Evolutionary conservation across 164 flowering plant species (phyloP).

Genomic region (Aristolochia contorta): DNA sequence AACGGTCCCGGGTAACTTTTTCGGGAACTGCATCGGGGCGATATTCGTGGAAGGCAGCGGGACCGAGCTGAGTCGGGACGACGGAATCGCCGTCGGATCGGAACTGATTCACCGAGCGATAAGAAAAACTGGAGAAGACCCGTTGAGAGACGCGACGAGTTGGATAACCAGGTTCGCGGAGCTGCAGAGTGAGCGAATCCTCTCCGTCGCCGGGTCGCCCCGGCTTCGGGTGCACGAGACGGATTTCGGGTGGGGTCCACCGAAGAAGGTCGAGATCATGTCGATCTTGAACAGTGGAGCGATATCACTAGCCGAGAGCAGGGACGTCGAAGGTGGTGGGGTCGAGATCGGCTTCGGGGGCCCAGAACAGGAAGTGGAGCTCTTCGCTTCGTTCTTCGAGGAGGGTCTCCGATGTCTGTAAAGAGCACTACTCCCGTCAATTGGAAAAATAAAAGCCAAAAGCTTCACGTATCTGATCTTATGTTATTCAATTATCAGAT

Average conservation of each 20-base stretch:
- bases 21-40: constrained; percentile 38
- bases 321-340: constrained; percentile 11
- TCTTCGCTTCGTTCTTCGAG: not conserved
- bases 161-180: not conserved
- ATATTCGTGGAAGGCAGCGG: not conserved
- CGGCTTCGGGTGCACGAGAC: constrained; percentile 5
- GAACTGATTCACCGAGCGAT: constrained; percentile 17
- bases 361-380: constrained; percentile 3
- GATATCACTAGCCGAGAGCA: constrained; percentile 7
- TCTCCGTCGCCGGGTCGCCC: constrained; percentile 10
- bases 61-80: constrained; percentile 10
- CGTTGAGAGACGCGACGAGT: not conserved
- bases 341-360: constrained; percentile 5
- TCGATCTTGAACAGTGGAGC: constrained; percentile 6
- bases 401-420: constrained; percentile 1
- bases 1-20: constrained; percentile 27
- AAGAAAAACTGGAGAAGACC: not conserved
- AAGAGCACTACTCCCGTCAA: too few relatives aligned
- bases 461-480: too few relatives aligned
- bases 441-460: too few relatives aligned
- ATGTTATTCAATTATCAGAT: too few relatives aligned
- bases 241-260: constrained; percentile 10
- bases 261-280: constrained; percentile 6
- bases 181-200: not conserved
- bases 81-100: constrained; percentile 23